Percentiles rank a stretch among this genome's conserved stretches.
Conservation (phyloP, 2,329 filamentous ascomycete genomes). For the Xylariaceae sp. region DNA sequence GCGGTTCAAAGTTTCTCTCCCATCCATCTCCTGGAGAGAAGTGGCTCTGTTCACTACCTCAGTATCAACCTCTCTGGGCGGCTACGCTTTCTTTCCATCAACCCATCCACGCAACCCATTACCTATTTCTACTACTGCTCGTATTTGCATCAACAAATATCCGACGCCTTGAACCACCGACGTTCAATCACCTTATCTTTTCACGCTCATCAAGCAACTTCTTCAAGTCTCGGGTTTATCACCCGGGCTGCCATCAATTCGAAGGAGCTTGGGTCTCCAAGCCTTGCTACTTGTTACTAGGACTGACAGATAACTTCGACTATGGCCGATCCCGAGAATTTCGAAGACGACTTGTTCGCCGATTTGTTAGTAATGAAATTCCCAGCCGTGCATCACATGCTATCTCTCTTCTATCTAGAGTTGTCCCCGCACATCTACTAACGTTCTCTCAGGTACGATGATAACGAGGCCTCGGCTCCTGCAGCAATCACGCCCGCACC, state of each 20-base stretch:
- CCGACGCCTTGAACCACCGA: neutral
- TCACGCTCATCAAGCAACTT: neutral
- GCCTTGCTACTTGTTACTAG: neutral
- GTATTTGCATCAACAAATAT: neutral
- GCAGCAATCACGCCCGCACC: conserved; percentile 31
- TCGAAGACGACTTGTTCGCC: conserved; percentile 92
- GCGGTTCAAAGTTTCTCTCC: conserved; percentile 20
- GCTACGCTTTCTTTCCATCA: conserved; percentile 21
- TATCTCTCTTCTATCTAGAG: neutral
- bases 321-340: conserved; percentile 78
- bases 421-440: neutral
- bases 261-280: neutral
- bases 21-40: neutral
- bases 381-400: neutral
- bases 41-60: conserved; percentile 15
- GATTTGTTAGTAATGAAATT: conserved; percentile 66
- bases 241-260: neutral
- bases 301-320: conserved; percentile 27
- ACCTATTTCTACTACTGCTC: neutral
- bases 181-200: neutral
- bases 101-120: conserved; percentile 6
- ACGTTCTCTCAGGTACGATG: conserved; percentile 54
- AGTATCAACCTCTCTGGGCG: conserved; percentile 17
- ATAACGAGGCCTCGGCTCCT: conserved; percentile 52
- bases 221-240: neutral